Base-by-base conservation (phyloP, 805 yeast genomes). In the Suhomyces kilbournensis region DNA sequence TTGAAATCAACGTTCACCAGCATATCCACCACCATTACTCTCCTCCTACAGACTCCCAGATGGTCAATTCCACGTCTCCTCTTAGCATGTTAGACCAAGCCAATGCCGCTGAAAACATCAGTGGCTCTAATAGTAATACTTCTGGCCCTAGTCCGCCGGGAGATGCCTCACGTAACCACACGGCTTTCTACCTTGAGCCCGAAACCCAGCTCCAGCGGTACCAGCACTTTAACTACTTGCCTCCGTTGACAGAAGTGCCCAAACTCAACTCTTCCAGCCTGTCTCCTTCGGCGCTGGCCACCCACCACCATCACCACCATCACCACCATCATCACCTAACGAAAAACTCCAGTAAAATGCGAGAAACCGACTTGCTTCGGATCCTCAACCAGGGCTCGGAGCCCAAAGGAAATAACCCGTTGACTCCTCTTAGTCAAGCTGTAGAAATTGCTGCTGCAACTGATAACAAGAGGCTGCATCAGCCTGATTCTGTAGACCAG, bases 21-120 rank as follows among this genome's bases (percentile, higher is more conserved):
- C 96, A 89, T 66, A 84, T 87, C 45, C 93, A 88, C 67, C 89
- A 89, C 64, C 91, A 88, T 67, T 85, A 86, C 67, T 75, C 78
- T 7, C 54, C 46, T 23, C 51, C 30, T 19, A 25, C 38, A 44
- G 47, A 35, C 44, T 52, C 46, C 47, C 46, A 15, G 44, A 49
- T 48, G 46, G 47, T 47, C 40, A 45, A 6, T 7, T 28, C 23
- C 8, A 23, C 46, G 3, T 44, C 49, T 4, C 48, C 52, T 6
- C 71, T 3, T 58, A 58, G 44, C 14, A 28, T 42, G 7, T 34
- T 50, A 35, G 38, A 35, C 32, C 48, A 46, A 32, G 30, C 30
- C 1, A 10, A 38, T 5, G 15, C 30, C n/a, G 43, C 22, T 15
- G 48, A 46, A 3, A 14, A 8, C 6, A 23, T 15, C 20, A 46